A percentile compares a stretch with the other conserved stretches of the same genome.
These are phyloP conservation scores for Myriosclerotinia curreyana DNA, from an alignment of 2,329 filamentous ascomycete genomes.

Conservation along the genomic window DNA sequence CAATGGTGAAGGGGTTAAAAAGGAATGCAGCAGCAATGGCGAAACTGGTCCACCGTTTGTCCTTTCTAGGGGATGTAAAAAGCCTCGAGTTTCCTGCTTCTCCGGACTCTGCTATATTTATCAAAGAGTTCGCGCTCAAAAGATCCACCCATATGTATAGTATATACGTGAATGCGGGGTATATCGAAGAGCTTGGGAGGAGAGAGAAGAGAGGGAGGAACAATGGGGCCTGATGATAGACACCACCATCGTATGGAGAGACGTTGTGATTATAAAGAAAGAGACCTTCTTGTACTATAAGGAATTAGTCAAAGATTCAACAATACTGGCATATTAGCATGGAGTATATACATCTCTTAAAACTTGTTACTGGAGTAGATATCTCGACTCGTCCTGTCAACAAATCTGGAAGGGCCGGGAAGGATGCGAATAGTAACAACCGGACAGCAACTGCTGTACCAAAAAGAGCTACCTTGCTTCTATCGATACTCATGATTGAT, in stretches of 20 bases:
- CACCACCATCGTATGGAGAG: constrained; percentile 93
- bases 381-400: constrained; percentile 92
- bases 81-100: constrained; percentile 70
- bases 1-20: constrained; percentile 91
- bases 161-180: constrained; percentile 71
- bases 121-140: constrained; percentile 74
- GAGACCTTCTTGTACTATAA: constrained; percentile 84
- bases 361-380: constrained; percentile 94
- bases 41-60: constrained; percentile 69
- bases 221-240: constrained; percentile 77
- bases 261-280: constrained; percentile 96
- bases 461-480: constrained; percentile 66
- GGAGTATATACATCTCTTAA: constrained; percentile 78
- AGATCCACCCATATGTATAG: constrained; percentile 81
- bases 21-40: constrained; percentile 84
- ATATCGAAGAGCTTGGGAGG: constrained; percentile 65
- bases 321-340: not conserved
- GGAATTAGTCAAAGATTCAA: constrained; percentile 24
- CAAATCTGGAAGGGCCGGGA: constrained; percentile 79
- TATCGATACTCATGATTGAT: constrained; percentile 50
- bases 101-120: constrained; percentile 75
- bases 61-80: constrained; percentile 75
- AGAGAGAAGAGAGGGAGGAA: constrained; percentile 89
- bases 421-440: constrained; percentile 73
- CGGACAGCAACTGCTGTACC: constrained; percentile 73